A percentile compares a stretch with the other conserved stretches of the same genome.
phyloP scores from a whole-genome alignment of 257 asterid genomes.

The Perilla frutescens region DNA sequence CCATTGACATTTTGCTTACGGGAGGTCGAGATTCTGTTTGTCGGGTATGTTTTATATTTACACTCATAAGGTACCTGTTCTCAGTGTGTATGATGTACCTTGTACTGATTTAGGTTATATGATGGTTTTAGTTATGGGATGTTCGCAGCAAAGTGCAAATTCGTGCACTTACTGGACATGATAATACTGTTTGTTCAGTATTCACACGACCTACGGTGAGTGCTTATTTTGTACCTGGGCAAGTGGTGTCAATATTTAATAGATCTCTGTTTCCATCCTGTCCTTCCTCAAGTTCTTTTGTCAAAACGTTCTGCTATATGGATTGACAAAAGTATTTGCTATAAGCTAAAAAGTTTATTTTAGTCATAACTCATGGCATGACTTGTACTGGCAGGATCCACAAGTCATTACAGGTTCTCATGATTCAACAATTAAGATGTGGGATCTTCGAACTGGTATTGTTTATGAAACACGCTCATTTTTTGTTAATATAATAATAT shows the following conservation, averaged over 20 bases:
- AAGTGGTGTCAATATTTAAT: background rate
- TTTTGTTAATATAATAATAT: constrained; percentile 2
- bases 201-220: constrained; percentile 85
- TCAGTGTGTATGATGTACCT: constrained; percentile 22
- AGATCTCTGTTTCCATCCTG: background rate
- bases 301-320: background rate
- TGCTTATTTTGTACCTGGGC: constrained; percentile 23
- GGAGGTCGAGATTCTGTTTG: constrained; percentile 99
- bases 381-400: constrained; percentile 77
- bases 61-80: background rate
- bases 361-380: constrained; percentile 27
- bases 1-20: constrained; percentile 81
- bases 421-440: constrained; percentile 87
- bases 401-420: constrained; percentile 98
- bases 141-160: constrained; percentile 94
- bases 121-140: constrained; percentile 80
- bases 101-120: constrained; percentile 30
- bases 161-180: constrained; percentile 91
- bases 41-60: constrained; percentile 57
- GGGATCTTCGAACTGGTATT: constrained; percentile 92
- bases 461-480: background rate
- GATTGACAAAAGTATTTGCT: constrained; percentile 20
- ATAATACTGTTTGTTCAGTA: constrained; percentile 95
- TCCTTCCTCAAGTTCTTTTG: background rate
- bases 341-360: constrained; percentile 18